Conservation (phyloP, 495 filamentous ascomycete genomes). For the Aspergillus incahuasiensis region DNA sequence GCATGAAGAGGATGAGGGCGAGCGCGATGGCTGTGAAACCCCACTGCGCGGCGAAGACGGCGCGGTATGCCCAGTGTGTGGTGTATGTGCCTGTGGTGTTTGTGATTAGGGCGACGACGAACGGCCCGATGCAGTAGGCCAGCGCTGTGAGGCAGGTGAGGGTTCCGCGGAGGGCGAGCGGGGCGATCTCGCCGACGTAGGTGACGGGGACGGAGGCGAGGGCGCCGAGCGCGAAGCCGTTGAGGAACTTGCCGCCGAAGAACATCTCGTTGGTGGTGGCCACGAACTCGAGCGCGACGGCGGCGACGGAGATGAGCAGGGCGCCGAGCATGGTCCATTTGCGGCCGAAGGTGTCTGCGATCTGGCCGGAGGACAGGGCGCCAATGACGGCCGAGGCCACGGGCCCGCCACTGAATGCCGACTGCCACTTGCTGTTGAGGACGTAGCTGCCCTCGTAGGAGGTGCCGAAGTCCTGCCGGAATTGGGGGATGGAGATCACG, state of each 20-base stretch:
- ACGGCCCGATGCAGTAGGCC: constrained; percentile 7
- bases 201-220: constrained; percentile 3
- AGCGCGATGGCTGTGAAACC: constrained; percentile 2
- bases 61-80: constrained; percentile 4
- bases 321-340: constrained; percentile 1
- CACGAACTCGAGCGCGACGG: background rate
- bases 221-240: constrained; percentile 5
- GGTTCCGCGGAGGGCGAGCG: constrained; percentile 2
- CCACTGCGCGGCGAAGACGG: constrained; percentile 6
- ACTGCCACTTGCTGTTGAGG: constrained; percentile 7
- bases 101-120: constrained; percentile 3
- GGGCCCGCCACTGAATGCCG: constrained; percentile 6
- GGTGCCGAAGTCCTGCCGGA: constrained; percentile 8
- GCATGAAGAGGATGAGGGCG: constrained; percentile 5
- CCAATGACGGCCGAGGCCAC: constrained; percentile 6
- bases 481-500: constrained; percentile 7
- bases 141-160: constrained; percentile 8
- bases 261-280: constrained; percentile 7
- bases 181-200: constrained; percentile 9
- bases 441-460: constrained; percentile 2
- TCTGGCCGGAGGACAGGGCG: constrained; percentile 1
- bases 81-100: constrained; percentile 5
- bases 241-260: constrained; percentile 11
- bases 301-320: background rate
- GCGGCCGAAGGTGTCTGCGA: constrained; percentile 6